A percentile compares a stretch with the other conserved stretches of the same genome.
These are phyloP conservation scores for Trichomonas vaginalis DNA, from an alignment of 208 protist species.

Conservation along the genomic window DNA sequence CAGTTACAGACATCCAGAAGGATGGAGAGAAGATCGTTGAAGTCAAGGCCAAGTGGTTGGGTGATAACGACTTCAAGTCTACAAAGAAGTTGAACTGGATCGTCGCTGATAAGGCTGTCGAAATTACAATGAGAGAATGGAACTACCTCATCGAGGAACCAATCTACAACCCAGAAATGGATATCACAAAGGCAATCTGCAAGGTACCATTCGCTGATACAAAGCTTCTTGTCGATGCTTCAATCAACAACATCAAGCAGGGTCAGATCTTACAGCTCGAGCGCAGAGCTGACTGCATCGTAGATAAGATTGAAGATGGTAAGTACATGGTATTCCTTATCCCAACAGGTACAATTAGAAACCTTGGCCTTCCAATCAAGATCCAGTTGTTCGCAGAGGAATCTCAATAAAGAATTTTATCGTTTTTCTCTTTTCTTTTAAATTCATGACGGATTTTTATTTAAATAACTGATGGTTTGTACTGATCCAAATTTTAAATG, in stretches of 20 bases:
- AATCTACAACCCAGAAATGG: not conserved
- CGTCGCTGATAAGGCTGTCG: not conserved
- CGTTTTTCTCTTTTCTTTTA: too few species aligned
- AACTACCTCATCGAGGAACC: not conserved
- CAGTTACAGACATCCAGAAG: constrained; percentile 45
- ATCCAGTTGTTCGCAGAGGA: not conserved
- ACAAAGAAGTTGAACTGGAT: not conserved
- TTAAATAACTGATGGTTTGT: too few species aligned
- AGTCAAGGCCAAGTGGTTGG: not conserved
- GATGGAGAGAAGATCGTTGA: not conserved
- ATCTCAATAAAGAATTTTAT: too few species aligned
- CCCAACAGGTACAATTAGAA: not conserved
- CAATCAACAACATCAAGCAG: not conserved
- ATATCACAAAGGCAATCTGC: not conserved
- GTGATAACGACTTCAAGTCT: not conserved
- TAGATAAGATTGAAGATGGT: not conserved
- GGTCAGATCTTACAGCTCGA: not conserved
- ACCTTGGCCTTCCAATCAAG: not conserved
- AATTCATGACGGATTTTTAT: too few species aligned
- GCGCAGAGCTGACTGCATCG: not conserved
- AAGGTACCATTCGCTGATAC: not conserved
- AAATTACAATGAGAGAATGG: not conserved
- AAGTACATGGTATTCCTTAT: not conserved
- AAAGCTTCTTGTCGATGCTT: not conserved
- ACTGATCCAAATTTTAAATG: too few species aligned